Evolutionary conservation across 768 basidiomycete species (phyloP).

Genomic region (Boletus bicolor): DNA sequence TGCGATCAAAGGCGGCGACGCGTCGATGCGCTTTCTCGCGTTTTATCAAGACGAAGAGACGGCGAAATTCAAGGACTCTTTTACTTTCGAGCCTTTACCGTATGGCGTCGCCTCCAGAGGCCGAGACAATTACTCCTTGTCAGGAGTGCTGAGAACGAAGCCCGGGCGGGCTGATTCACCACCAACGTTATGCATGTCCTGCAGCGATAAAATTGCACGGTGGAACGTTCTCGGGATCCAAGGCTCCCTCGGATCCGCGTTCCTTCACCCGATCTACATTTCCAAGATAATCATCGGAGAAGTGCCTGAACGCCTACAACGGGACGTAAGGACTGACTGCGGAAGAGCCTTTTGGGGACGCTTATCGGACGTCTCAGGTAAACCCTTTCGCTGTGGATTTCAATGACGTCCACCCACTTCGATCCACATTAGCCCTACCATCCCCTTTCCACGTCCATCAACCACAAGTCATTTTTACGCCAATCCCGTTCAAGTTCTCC

Average conservation of each 20-base stretch:
- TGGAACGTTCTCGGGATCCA: slow-evolving; percentile 87
- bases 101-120: slow-evolving; percentile 58
- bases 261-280: slow-evolving; percentile 64
- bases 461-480: slow-evolving; percentile 59
- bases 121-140: slow-evolving; percentile 70
- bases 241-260: slow-evolving; percentile 65
- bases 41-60: slow-evolving; percentile 68
- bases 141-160: slow-evolving; percentile 85
- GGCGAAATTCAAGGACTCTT: slow-evolving; percentile 63
- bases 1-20: slow-evolving; percentile 80
- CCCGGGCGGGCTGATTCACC: slow-evolving; percentile 90
- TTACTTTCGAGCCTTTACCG: slow-evolving; percentile 33
- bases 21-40: slow-evolving; percentile 78
- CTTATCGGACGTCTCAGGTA: slow-evolving; percentile 45
- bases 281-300: slow-evolving; percentile 69
- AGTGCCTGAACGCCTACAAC: slow-evolving; percentile 42
- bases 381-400: not conserved
- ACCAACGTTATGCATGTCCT: slow-evolving; percentile 82
- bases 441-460: slow-evolving; percentile 45
- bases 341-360: slow-evolving; percentile 63
- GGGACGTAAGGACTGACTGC: slow-evolving; percentile 55
- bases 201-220: slow-evolving; percentile 89
- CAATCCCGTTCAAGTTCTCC: slow-evolving; percentile 47
- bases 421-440: slow-evolving; percentile 40
- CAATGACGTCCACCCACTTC: not conserved